Base-by-base conservation (phyloP, 1,284 basidiomycete genomes). In the Puccinia novopanici region DNA sequence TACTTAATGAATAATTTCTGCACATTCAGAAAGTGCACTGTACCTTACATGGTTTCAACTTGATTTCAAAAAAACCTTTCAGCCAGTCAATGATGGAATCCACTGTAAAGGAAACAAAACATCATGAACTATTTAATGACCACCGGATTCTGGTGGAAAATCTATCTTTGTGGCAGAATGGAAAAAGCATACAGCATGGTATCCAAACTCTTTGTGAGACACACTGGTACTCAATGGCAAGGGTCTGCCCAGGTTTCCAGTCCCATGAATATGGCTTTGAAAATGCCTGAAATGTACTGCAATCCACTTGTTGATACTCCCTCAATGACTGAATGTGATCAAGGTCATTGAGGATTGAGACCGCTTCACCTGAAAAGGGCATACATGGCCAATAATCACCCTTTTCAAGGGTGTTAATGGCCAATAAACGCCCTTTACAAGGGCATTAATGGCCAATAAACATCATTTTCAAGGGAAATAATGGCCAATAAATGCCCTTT, bases 1-100 rank as follows among this genome's bases (percentile, higher is more conserved):
- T n/a, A 34, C 1, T 34, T 4, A 48, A 48, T 48, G 45, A 48
- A 9, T 2, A 48, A 48, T 19, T 13, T 48, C 45, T 6, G 12
- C 77, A 80, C 73, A 77, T 83, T 82, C 73, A 13, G 10, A 19
- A 83, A 84, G 59, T 82, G 78, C 71, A 83, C 82, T 30, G 83
- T 83, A 1, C 74, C 81, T 8, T 78, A 75, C 2, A 48, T 19
- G 17, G 2, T 12, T 48, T 48, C 45, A 48, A 48, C 8, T 6
- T 48, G 45, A 19, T 48, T 71, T 13, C 2, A 4, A 77, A 77
- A 30, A 12, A 34, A 10, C n/a, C 68, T 4, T 12, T 70, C 22
- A 40, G 30, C 30, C 45, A 52, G 37, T 45, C 67, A 2, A 70
- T 4, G 4, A 70, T 70, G 67, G 67, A 50, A 61, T 10, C 8